Conservation (phyloP, 352 stramenopile genomes). For the Phytophthora kernoviae region DNA sequence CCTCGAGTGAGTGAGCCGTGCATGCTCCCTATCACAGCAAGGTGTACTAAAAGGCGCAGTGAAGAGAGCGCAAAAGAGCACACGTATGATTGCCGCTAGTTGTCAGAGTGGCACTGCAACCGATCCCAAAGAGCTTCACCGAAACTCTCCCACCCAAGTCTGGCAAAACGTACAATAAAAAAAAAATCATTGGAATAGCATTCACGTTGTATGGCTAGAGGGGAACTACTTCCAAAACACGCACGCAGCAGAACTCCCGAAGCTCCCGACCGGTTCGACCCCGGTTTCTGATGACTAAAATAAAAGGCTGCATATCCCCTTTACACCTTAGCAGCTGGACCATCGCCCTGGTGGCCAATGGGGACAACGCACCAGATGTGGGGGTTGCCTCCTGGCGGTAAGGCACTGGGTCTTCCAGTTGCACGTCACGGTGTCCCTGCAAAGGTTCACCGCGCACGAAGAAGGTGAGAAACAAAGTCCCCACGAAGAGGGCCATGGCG, state of each 20-base stretch:
- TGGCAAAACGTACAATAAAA: background rate
- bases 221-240: background rate
- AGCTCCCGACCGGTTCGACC: background rate
- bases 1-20: no score
- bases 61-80: no score
- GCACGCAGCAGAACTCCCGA: background rate
- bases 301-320: background rate
- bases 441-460: slow-evolving; percentile 3
- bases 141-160: background rate
- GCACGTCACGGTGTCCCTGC: slow-evolving; percentile 19
- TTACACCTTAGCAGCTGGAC: slow-evolving; percentile 35
- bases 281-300: slow-evolving; percentile 1
- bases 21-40: no score
- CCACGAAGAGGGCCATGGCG: slow-evolving; percentile 52
- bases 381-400: slow-evolving; percentile 39
- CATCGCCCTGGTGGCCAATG: slow-evolving; percentile 24
- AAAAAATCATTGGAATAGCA: background rate
- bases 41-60: no score
- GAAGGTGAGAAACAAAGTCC: slow-evolving; percentile 44
- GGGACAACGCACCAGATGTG: slow-evolving; percentile 30
- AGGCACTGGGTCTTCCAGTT: slow-evolving; percentile 36
- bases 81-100: no score
- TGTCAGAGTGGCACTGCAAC: no score
- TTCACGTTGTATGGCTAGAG: background rate
- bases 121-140: slow-evolving; percentile 9